Base-by-base conservation (phyloP, 768 basidiomycete genomes). In the Kwoniella europaea region DNA sequence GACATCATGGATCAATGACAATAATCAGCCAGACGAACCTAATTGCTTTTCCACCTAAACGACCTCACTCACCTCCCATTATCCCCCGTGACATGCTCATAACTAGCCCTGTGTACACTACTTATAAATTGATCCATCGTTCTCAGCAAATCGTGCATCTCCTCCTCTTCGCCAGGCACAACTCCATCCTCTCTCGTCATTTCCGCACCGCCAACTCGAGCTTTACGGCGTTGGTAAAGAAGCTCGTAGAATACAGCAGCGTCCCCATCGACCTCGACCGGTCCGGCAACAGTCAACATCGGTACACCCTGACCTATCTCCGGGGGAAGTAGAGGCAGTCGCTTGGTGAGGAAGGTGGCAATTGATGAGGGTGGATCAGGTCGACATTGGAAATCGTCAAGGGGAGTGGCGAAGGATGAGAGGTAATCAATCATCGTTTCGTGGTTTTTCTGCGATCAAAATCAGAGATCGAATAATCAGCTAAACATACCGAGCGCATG, bases 371-470 rank as follows among this genome's bases (percentile, higher is more conserved):
- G 56, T 4, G 65, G 62, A 16, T 43, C 46, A 10, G 46, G 57
- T 12, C 29, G 63, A 35, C 44, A 63, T 54, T 65, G 54, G 22
- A 55, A 42, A 18, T 63, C 61, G n/a, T 65, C 56, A 10, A 55
- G 55, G 1, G 56, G 54, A 12, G 67, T 70, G 3, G 74, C 70
- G 18, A 71, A 62, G 13, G 63, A 59, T 29, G 63, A 58, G n/a
- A 74, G 46, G 41, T 71, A 74, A 44, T 74, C 70, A 10, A 71
- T 52, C 74, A 74, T 71, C 42, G 56, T 61, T 10, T 67, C 67
- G 53, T 52, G 46, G 42, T 68, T 66, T 2, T 67, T 63, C 70
- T 71, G 46, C 9, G 18, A 50, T 18, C 3, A 15, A n/a, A n/a
- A n/a, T n/a, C n/a, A n/a, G n/a, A n/a, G n/a, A n/a, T n/a, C n/a